These are phyloP conservation scores for Amylostereum areolatum DNA, from an alignment of 1,284 basidiomycete genomes.

Conservation along the genomic window DNA sequence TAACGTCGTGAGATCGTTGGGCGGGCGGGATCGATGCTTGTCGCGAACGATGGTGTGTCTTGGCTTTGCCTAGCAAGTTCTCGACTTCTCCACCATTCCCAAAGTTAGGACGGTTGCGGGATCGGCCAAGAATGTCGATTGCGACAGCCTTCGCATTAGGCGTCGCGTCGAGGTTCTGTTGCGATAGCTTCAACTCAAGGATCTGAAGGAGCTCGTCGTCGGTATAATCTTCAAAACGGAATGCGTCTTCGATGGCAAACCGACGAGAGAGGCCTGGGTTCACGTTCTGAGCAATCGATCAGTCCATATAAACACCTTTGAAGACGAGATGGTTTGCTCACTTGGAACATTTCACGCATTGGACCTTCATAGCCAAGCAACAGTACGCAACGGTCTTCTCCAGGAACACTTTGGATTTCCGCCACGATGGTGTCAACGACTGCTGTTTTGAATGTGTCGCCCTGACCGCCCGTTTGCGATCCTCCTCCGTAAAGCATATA, in stretches of 20 bases:
- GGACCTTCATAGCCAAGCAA: slow-evolving; percentile 58
- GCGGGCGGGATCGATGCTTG: slow-evolving; percentile 26
- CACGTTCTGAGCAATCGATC: slow-evolving; percentile 38
- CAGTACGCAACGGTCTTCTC: slow-evolving; percentile 63
- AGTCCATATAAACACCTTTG: not conserved
- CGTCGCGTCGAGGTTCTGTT: slow-evolving; percentile 52
- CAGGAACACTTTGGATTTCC: slow-evolving; percentile 59
- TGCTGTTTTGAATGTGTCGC: slow-evolving; percentile 52
- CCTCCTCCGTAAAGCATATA: slow-evolving; percentile 52
- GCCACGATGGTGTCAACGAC: slow-evolving; percentile 71
- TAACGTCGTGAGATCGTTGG: slow-evolving; percentile 29
- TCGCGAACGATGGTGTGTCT: slow-evolving; percentile 41
- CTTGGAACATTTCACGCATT: slow-evolving; percentile 69
- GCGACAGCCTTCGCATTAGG: slow-evolving; percentile 49
- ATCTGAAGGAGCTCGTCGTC: slow-evolving; percentile 45
- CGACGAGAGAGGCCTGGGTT: slow-evolving; percentile 57
- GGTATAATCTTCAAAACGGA: slow-evolving; percentile 59
- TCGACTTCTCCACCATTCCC: slow-evolving; percentile 67
- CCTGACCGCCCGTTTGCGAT: slow-evolving; percentile 21
- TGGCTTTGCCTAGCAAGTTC: slow-evolving; percentile 52
- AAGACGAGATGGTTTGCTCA: slow-evolving; percentile 19
- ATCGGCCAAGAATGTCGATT: slow-evolving; percentile 43
- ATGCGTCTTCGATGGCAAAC: slow-evolving; percentile 60
- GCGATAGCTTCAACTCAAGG: slow-evolving; percentile 49
- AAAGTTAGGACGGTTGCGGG: slow-evolving; percentile 55